Evolutionary conservation across 2,329 filamentous ascomycete genomes (phyloP), one percentile per base, ranked within the genome.

Genomic region (Truncatella angustata): DNA sequence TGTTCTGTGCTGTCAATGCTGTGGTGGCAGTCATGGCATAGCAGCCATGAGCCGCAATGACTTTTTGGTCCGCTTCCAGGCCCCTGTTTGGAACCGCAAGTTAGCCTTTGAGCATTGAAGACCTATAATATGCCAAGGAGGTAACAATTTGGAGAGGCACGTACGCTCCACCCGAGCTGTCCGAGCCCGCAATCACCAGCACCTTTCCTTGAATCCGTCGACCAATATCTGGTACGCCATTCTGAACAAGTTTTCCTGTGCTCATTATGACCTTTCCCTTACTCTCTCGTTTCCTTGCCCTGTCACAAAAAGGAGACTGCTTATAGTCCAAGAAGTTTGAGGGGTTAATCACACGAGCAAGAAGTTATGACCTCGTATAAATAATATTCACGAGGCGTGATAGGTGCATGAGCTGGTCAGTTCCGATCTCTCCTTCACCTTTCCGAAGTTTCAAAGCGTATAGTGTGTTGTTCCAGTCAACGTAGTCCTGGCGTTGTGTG

Each of bases 1-100:
- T 99, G 70, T 97, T 96, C 66, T 97, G 94, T 14, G 91, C 92
- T n/a, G 94, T 99, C 65, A 99, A 75, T 18, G 93, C 93, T 12
- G 93, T 95, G 9, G 93, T 97, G 20, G 92, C 91, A 47, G 93
- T 97, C 85, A 97, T 95, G 54, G 91, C 91, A 77, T 97, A 97
- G 73, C 90, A 94, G 54, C 88, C 86, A 80, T 97, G 91, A 16
- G 90, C 90, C 40, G 91, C 88, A 55, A 96, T 87, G 55, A 96
- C 91, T 69, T 96, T 96, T 66, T 97, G 92, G 68, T 97, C 93
- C 35, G 93, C 94, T 70, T 99, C 93, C 30, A 99, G 83, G 48
- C 93, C 94, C 51, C 92, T 96, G 63, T 20, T 30, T 16, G 10
- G 24, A 9, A 43, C 5, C 24, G 2, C 1, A n/a, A 34, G 16